phyloP scores from a whole-genome alignment of 345 rosid species.

The Eutrema heterophyllum region DNA sequence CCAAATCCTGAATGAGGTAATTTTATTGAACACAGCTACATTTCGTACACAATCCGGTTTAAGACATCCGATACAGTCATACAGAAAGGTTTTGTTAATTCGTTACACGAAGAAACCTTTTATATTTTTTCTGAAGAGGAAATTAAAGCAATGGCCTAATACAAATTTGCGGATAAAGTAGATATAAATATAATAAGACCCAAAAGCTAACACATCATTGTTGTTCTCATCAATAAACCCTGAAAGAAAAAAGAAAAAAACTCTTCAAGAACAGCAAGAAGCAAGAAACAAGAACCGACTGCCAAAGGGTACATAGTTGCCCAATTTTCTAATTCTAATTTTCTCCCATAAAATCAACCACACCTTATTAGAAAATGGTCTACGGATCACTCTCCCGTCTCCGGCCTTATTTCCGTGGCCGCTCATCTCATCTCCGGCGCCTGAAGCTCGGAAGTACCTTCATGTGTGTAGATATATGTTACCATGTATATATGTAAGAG shows the following conservation, averaged over 20 bases:
- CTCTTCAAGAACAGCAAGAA: slow-evolving; percentile 22
- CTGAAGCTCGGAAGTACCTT: neutral
- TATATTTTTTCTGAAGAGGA: neutral
- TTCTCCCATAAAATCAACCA: neutral
- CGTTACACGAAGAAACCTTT: neutral
- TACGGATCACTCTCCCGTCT: slow-evolving; percentile 13
- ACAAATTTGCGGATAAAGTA: neutral
- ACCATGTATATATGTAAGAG: neutral
- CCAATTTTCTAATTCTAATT: slow-evolving; percentile 20
- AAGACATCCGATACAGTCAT: neutral
- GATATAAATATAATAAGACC: neutral
- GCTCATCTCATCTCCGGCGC: neutral
- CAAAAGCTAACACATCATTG: neutral
- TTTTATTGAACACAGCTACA: neutral
- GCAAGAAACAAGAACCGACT: slow-evolving; percentile 7
- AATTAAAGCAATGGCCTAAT: neutral
- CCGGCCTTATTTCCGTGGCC: neutral
- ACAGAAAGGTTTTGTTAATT: neutral
- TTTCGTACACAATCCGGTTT: neutral
- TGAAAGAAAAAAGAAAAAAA: neutral
- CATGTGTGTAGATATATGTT: neutral
- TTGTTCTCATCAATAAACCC: neutral
- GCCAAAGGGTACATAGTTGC: slow-evolving; percentile 35
- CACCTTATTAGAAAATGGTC: slow-evolving; percentile 25
- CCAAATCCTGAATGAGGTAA: neutral